Conservation (phyloP, 441 rosid species). For the Geranium incanum region DNA sequence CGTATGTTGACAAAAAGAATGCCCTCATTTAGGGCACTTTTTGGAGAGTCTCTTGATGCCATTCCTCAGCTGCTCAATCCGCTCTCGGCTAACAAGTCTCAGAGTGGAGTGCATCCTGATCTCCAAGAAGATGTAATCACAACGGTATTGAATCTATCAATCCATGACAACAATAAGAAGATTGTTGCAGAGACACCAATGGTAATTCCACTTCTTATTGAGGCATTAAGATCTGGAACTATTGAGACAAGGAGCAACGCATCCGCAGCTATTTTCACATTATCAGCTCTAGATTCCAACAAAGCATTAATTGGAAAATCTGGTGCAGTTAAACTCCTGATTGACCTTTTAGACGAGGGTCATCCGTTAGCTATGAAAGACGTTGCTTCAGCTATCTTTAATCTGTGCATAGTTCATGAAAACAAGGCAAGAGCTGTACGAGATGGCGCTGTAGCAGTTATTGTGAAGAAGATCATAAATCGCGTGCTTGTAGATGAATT, state of each 20-base stretch:
- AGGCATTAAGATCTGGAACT: constrained; percentile 54
- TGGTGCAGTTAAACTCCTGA: constrained; percentile 63
- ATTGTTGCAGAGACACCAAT: constrained; percentile 67
- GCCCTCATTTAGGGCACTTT: constrained; percentile 68
- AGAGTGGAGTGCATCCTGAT: constrained; percentile 31
- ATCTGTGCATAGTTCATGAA: constrained; percentile 59
- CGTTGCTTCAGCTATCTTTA: constrained; percentile 80
- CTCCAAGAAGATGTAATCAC: constrained; percentile 91
- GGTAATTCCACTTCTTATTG: constrained; percentile 64
- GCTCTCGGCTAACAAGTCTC: constrained; percentile 21
- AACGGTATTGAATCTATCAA: constrained; percentile 68
- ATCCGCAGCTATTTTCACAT: constrained; percentile 79
- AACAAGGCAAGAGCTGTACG: constrained; percentile 75
- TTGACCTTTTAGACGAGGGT: constrained; percentile 70
- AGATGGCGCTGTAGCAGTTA: constrained; percentile 69
- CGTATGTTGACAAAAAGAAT: constrained; percentile 56
- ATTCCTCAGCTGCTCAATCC: constrained; percentile 61
- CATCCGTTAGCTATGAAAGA: constrained; percentile 70
- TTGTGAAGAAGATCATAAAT: constrained; percentile 51
- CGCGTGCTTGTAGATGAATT: constrained; percentile 70
- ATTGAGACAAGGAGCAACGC: constrained; percentile 76
- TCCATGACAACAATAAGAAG: constrained; percentile 86
- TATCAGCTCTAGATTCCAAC: constrained; percentile 81
- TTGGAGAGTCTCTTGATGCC: constrained; percentile 50
- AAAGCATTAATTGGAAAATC: constrained; percentile 67